These are phyloP conservation scores for Sporisorium reilianum DNA, from an alignment of 1,284 basidiomycete genomes.

Conservation along the genomic window DNA sequence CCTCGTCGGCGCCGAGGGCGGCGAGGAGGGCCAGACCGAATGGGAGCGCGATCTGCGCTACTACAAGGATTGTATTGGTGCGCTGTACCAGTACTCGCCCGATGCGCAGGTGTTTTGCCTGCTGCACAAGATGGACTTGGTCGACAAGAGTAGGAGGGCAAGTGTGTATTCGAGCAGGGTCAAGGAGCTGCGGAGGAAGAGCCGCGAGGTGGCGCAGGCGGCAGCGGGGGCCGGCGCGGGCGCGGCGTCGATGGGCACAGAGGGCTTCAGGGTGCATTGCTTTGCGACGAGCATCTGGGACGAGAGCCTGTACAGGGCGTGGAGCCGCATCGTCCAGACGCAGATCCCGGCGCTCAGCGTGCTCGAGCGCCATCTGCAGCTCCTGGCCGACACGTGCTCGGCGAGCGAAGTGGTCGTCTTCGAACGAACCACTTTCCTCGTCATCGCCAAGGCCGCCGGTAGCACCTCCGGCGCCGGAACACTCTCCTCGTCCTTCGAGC, in stretches of 20 bases:
- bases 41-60: conserved; percentile 71
- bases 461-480: neutral
- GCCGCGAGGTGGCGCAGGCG: conserved; percentile 47
- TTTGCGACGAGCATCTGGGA: conserved; percentile 99
- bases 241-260: conserved; percentile 38
- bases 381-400: conserved; percentile 84
- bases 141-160: conserved; percentile 74
- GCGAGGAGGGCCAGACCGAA: conserved; percentile 70
- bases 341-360: conserved; percentile 93
- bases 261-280: conserved; percentile 66
- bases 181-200: conserved; percentile 59
- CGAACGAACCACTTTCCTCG: conserved; percentile 95
- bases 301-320: conserved; percentile 96
- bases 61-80: conserved; percentile 63
- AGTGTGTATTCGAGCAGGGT: conserved; percentile 75
- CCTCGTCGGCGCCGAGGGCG: conserved; percentile 71
- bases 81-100: conserved; percentile 61
- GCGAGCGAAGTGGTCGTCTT: conserved; percentile 96
- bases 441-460: conserved; percentile 75
- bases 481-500: conserved; percentile 65
- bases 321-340: conserved; percentile 96
- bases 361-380: conserved; percentile 85
- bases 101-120: conserved; percentile 89
- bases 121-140: conserved; percentile 93
- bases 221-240: conserved; percentile 50